Percentiles rank a stretch among this genome's conserved stretches.
Conservation (phyloP, 75 land plant genomes). For the Pinus tabuliformis region DNA sequence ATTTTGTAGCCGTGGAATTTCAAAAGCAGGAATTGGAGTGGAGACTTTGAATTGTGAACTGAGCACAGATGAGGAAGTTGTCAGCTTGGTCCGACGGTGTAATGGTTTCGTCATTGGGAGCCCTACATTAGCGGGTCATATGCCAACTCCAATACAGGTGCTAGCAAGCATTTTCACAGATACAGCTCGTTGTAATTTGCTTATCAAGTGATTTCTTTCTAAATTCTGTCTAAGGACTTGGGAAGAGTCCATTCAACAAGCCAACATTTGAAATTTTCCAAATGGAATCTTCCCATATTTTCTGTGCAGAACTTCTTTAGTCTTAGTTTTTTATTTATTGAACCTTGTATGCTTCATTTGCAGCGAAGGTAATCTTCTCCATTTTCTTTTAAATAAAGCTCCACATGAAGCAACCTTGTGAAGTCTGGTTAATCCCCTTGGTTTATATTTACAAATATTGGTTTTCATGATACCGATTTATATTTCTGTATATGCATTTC, state of each 20-base stretch:
- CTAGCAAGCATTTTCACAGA: background rate
- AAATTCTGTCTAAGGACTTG: background rate
- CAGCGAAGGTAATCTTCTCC: background rate
- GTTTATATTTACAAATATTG: background rate
- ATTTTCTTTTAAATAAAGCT: background rate
- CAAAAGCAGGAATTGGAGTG: slow-evolving; percentile 50
- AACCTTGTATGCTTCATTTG: background rate
- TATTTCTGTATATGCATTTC: background rate
- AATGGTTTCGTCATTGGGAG: slow-evolving; percentile 53
- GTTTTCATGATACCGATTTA: background rate
- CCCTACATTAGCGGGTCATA: slow-evolving; percentile 54
- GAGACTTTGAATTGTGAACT: slow-evolving; percentile 45
- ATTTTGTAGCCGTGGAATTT: slow-evolving; percentile 43
- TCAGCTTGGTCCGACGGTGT: slow-evolving; percentile 18
- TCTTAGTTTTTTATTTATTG: background rate
- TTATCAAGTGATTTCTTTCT: background rate
- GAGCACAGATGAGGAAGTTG: slow-evolving; percentile 25
- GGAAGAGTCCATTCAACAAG: background rate
- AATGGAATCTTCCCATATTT: no score
- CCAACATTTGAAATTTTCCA: no score
- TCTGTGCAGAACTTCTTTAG: background rate
- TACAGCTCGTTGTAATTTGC: no score
- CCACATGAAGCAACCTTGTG: background rate
- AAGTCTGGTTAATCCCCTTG: background rate
- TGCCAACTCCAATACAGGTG: slow-evolving; percentile 59